These are phyloP conservation scores for Pyrus bretschneideri DNA, from an alignment of 306 rosid species.

Conservation along the genomic window DNA sequence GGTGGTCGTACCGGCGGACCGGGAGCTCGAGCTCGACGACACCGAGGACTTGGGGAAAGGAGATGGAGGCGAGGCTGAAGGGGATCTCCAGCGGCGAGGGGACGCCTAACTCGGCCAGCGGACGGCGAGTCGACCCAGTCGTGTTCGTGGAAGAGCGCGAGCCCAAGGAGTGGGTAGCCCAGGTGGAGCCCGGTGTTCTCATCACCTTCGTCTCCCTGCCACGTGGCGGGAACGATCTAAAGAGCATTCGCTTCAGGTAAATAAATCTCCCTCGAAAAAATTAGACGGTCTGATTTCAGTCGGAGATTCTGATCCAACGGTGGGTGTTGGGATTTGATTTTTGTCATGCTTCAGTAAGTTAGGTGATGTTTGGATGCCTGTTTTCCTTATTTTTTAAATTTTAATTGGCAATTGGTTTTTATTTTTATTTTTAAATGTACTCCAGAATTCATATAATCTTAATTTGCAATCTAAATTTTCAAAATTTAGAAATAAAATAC, in stretches of 20 bases:
- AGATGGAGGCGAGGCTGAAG: slow-evolving; percentile 85
- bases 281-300: background rate
- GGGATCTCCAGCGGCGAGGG: slow-evolving; percentile 90
- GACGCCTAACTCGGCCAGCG: slow-evolving; percentile 67
- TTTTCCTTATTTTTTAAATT: background rate
- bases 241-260: slow-evolving; percentile 81
- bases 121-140: slow-evolving; percentile 63
- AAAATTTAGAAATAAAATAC: no score
- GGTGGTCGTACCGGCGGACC: slow-evolving; percentile 68
- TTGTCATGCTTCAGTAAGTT: background rate
- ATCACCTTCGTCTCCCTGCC: slow-evolving; percentile 77
- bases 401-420: no score
- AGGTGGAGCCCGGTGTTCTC: slow-evolving; percentile 77
- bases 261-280: background rate
- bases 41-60: slow-evolving; percentile 83
- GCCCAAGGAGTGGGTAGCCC: slow-evolving; percentile 86
- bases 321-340: background rate
- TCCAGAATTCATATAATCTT: no score
- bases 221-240: slow-evolving; percentile 77
- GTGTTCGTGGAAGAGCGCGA: slow-evolving; percentile 75
- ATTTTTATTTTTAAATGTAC: no score
- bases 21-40: slow-evolving; percentile 75
- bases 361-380: background rate
- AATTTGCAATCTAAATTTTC: no score
- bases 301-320: slow-evolving; percentile 5